phyloP scores from a whole-genome alignment of 805 yeast species.

The Blastobotrys attinorum region DNA sequence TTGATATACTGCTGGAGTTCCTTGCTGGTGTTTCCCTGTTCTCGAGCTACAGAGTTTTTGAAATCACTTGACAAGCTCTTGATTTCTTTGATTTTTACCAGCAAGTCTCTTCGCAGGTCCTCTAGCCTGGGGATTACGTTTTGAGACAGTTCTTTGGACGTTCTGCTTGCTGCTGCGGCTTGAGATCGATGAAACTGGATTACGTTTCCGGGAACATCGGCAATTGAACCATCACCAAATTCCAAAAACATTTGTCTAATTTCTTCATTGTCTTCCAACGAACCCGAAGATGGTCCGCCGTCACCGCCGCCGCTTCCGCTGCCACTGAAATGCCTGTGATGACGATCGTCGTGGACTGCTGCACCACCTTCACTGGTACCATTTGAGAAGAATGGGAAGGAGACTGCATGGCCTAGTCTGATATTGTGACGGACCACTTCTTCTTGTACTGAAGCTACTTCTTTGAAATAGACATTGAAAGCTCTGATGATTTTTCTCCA shows the following conservation, averaged over 20 bases:
- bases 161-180: slow-evolving; percentile 49
- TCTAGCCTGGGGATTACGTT: slow-evolving; percentile 60
- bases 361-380: slow-evolving; percentile 23
- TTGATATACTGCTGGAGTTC: slow-evolving; percentile 47
- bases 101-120: slow-evolving; percentile 63
- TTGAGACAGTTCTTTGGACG: slow-evolving; percentile 52
- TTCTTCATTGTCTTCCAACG: slow-evolving; percentile 31
- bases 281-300: too few species aligned
- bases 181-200: slow-evolving; percentile 56
- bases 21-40: slow-evolving; percentile 55
- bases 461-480: slow-evolving; percentile 64
- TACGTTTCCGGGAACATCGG: slow-evolving; percentile 69
- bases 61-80: slow-evolving; percentile 77
- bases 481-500: slow-evolving; percentile 80
- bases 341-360: slow-evolving; percentile 2
- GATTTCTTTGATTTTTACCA: slow-evolving; percentile 81
- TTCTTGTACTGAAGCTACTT: slow-evolving; percentile 78
- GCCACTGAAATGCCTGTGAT: slow-evolving; percentile 1
- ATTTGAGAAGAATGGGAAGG: slow-evolving; percentile 38
- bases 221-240: slow-evolving; percentile 70
- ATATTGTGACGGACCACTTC: slow-evolving; percentile 79
- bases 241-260: slow-evolving; percentile 51
- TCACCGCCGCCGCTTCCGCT: too few species aligned
- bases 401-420: slow-evolving; percentile 71
- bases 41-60: slow-evolving; percentile 63